Conservation (phyloP, 441 rosid species). For the Eruca vesicaria region DNA sequence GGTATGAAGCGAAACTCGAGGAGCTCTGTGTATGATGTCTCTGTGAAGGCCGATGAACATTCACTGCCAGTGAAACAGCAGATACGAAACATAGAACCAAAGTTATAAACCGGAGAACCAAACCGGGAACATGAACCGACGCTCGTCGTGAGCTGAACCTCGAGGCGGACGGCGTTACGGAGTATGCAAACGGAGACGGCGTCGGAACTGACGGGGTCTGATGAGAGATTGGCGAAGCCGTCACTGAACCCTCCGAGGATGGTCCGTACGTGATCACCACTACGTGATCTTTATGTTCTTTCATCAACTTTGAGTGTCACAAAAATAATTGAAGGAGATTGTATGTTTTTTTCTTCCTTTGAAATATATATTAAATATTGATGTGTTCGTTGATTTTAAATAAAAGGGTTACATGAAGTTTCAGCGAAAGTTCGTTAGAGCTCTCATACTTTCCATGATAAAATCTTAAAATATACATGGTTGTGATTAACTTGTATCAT, state of each 20-base stretch:
- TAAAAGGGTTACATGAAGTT: conserved; percentile 14
- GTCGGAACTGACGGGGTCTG: conserved; percentile 40
- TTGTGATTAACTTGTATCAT: neutral
- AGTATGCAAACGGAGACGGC: conserved; percentile 61
- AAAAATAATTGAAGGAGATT: neutral
- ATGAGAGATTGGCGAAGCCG: conserved; percentile 28
- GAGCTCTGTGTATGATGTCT: conserved; percentile 23
- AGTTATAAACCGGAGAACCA: conserved; percentile 51
- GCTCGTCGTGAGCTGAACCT: conserved; percentile 33
- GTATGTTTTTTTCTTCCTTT: neutral
- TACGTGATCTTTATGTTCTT: conserved; percentile 29
- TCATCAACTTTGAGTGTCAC: conserved; percentile 13
- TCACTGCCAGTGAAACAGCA: conserved; percentile 53
- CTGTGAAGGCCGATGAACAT: conserved; percentile 35
- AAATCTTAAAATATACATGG: neutral
- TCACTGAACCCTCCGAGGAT: conserved; percentile 14
- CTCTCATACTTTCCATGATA: neutral
- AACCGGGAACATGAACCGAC: conserved; percentile 31
- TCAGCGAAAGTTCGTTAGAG: conserved; percentile 23
- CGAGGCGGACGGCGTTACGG: conserved; percentile 39
- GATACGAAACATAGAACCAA: conserved; percentile 60
- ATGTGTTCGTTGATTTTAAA: neutral
- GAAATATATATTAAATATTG: conserved; percentile 5
- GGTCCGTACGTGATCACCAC: conserved; percentile 28
- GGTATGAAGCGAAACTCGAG: conserved; percentile 46